phyloP scores from a whole-genome alignment of 2,329 filamentous ascomycete species.

The Magnaporthiopsis rhizophila region DNA sequence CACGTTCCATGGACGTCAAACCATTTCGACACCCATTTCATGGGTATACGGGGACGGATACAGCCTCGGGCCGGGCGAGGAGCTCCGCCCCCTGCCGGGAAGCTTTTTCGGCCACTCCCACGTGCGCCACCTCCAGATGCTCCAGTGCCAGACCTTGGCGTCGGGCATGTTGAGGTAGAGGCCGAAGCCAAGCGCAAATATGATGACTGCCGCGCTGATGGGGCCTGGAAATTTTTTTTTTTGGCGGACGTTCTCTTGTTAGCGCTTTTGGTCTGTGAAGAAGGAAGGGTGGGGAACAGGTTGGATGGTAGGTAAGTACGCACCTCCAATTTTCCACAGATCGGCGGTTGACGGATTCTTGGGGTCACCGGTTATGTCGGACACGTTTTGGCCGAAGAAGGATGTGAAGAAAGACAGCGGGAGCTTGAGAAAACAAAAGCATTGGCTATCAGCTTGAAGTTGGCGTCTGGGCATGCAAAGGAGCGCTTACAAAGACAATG shows the following conservation, averaged over 20 bases:
- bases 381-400: slow-evolving; percentile 31
- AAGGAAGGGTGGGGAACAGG: not conserved
- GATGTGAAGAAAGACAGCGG: slow-evolving; percentile 30
- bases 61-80: not conserved
- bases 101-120: not conserved
- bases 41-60: not conserved
- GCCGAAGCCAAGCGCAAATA: not conserved
- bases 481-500: slow-evolving; percentile 32
- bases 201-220: not conserved
- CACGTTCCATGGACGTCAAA: not conserved
- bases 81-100: not conserved
- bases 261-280: not conserved
- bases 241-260: not conserved
- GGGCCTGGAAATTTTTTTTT: not conserved
- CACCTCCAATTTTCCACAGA: not conserved
- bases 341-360: not conserved
- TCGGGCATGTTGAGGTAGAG: not conserved
- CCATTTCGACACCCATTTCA: not conserved
- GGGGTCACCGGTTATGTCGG: not conserved
- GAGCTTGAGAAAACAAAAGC: slow-evolving; percentile 17
- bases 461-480: too few species aligned
- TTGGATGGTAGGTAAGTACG: not conserved
- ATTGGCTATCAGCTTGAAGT: not conserved
- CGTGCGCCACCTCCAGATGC: not conserved
- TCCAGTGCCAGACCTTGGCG: not conserved